Conservation (phyloP, 495 filamentous ascomycete species). For the Penicillium lividum region DNA sequence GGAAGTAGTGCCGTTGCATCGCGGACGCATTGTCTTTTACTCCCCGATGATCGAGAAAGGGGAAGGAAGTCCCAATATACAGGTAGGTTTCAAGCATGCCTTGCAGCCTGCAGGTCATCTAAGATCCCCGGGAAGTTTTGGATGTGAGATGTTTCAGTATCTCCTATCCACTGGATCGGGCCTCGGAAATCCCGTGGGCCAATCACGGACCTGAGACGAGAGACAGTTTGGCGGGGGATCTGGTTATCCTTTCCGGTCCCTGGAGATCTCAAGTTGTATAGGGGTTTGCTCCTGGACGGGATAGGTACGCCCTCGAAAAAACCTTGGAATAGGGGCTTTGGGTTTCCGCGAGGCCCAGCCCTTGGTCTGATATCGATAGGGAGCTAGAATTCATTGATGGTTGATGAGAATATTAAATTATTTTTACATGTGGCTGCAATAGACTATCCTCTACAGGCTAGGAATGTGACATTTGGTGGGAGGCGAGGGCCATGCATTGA, state of each 20-base stretch:
- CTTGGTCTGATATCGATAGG: not conserved
- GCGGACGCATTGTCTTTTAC: slow-evolving; percentile 13
- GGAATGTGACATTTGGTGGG: slow-evolving; percentile 15
- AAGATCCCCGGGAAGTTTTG: slow-evolving; percentile 15
- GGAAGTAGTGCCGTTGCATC: slow-evolving; percentile 19
- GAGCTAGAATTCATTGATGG: not conserved
- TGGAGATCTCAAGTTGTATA: not conserved
- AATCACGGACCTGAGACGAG: not conserved
- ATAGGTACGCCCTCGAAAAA: not conserved
- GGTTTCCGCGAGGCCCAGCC: slow-evolving; percentile 3
- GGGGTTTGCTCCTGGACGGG: not conserved
- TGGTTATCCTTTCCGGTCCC: slow-evolving; percentile 4
- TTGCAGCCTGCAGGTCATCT: slow-evolving; percentile 26
- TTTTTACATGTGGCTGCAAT: slow-evolving; percentile 7
- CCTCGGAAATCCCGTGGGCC: not conserved
- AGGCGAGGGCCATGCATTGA: slow-evolving; percentile 19
- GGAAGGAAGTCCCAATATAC: slow-evolving; percentile 18
- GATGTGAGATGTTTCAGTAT: slow-evolving; percentile 19
- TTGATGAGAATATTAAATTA: slow-evolving; percentile 5
- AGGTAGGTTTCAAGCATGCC: slow-evolving; percentile 34
- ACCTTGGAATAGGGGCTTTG: not conserved
- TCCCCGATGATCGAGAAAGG: slow-evolving; percentile 17
- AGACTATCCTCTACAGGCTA: slow-evolving; percentile 3
- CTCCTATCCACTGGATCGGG: slow-evolving; percentile 9
- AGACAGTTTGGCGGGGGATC: slow-evolving; percentile 4